Base-by-base conservation (phyloP, 2,329 filamentous ascomycete genomes). In the Epichloe gansuensis region DNA sequence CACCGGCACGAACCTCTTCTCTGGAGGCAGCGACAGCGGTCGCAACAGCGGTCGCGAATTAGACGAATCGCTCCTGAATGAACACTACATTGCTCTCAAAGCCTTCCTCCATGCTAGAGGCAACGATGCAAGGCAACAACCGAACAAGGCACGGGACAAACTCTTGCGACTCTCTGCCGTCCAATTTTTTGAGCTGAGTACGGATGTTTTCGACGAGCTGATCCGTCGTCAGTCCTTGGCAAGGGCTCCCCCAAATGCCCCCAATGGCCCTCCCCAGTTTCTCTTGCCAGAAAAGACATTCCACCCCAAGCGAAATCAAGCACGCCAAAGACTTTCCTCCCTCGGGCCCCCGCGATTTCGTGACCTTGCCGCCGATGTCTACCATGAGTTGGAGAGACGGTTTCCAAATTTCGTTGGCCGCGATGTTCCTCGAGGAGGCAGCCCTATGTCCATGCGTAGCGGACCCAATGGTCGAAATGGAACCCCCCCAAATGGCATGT, bases 101-200 rank as follows among this genome's bases (percentile, higher is more conserved):
- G 76, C 77, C 60, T 95, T 87, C 64, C 76, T 96, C 77, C 57
- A 82, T 80, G 42, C 77, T 81, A 83, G 83, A 62, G 86, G 94
- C 66, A 87, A 89, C 59, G 82, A 84, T 63, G 77, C 79, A 46
- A 84, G 84, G 56, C 78, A 81, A 48, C 84, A 84, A 49, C 84
- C 88, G 31, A 95, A 94, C 69, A 85, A 90, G 69, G 93, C 93
- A 52, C 84, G 90, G 63, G 93, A 97, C 69, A 98, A 98, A 75
- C 77, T 97, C 53, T 76, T 96, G 54, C 82, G 91, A 54, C 77
- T 98, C 49, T 95, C 90, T 1, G 76, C 85, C 1, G 88, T 95
- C 31, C 93, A 98, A 68, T 97, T 98, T 68, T 89, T 95, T 68
- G 93, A 98, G 71, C 78, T 98, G 56, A 96, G 90, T 69, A 97